A percentile compares a stretch with the other conserved stretches of the same genome.
phyloP scores from a whole-genome alignment of 371 early-diverging fungal species.

The Mucor piriformis region DNA sequence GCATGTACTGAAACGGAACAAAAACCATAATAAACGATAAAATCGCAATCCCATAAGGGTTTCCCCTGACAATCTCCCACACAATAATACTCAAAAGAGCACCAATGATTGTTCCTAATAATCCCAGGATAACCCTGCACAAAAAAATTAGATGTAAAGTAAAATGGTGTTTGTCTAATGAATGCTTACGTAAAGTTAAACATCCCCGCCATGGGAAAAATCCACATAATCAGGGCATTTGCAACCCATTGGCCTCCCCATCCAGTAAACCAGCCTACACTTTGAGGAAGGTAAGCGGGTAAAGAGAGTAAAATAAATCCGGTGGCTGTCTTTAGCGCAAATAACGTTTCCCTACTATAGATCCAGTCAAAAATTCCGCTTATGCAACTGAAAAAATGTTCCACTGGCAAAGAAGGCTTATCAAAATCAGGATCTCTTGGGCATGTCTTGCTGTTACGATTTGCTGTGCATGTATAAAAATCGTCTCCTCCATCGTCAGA shows the following conservation, averaged over 20 bases:
- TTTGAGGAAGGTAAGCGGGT: slow-evolving; percentile 33
- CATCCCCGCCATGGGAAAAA: slow-evolving; percentile 38
- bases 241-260: slow-evolving; percentile 52
- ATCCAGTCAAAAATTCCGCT: slow-evolving; percentile 28
- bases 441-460: background rate
- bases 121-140: slow-evolving; percentile 26
- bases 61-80: slow-evolving; percentile 46
- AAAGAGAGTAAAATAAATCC: slow-evolving; percentile 35
- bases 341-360: slow-evolving; percentile 26
- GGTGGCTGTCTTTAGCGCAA: slow-evolving; percentile 38
- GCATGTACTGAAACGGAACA: slow-evolving; percentile 27
- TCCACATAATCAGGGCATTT: slow-evolving; percentile 43
- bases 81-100: slow-evolving; percentile 43
- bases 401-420: slow-evolving; percentile 26
- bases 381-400: slow-evolving; percentile 22
- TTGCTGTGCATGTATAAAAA: slow-evolving; percentile 1
- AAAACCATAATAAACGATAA: slow-evolving; percentile 29
- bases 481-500: background rate
- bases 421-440: slow-evolving; percentile 45
- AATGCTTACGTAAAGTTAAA: slow-evolving; percentile 36
- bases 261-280: slow-evolving; percentile 34
- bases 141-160: background rate
- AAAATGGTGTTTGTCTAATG: background rate
- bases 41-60: slow-evolving; percentile 41
- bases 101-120: slow-evolving; percentile 36